Base-by-base conservation (phyloP, 108 stramenopile species). In the Skeletonema potamos region DNA sequence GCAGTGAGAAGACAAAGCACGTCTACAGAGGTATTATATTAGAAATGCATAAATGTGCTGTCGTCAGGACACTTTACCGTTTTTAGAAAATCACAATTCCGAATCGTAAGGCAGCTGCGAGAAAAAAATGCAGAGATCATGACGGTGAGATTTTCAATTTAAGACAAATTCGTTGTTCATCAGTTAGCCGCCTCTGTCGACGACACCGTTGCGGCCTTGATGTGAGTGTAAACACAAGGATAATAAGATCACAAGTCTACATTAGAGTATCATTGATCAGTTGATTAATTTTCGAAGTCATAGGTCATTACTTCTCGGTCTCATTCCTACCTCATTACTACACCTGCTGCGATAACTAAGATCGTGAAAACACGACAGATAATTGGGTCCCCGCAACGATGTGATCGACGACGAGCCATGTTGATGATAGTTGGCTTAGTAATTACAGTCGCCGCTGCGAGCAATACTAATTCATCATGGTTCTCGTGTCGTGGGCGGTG, bases 291-390 rank as follows among this genome's bases (percentile, higher is more conserved):
- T n/a, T n/a, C n/a, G n/a, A n/a, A n/a, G n/a, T n/a, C n/a, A n/a
- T n/a, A n/a, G n/a, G n/a, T n/a, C n/a, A n/a, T n/a, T n/a, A n/a
- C n/a, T n/a, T n/a, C n/a, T 51, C 20, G 22, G 22, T 51, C 48
- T 6, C 39, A n/a, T 51, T 51, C 48, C 48, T 51, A 51, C 48
- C 48, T 51, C 48, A 51, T 51, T 6, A 51, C 48, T 51, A 51
- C 48, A 10, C 20, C 48, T 10, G 48, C 48, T n/a, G 48, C 48
- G 9, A 51, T 22, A 24, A 51, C 1, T 6, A 51, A 51, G 22
- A 7, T 24, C 48, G 48, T 24, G 22, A 51, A 22, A 5, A 51
- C 48, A 51, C 17, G 48, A 17, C 48, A 51, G 8, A 51, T 1
- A 24, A 51, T 51, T 51, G 48, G n/a, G 8, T 51, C 22, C 0